These are phyloP conservation scores for Pythium dissotocum DNA, from an alignment of 352 stramenopile species.

Conservation along the genomic window DNA sequence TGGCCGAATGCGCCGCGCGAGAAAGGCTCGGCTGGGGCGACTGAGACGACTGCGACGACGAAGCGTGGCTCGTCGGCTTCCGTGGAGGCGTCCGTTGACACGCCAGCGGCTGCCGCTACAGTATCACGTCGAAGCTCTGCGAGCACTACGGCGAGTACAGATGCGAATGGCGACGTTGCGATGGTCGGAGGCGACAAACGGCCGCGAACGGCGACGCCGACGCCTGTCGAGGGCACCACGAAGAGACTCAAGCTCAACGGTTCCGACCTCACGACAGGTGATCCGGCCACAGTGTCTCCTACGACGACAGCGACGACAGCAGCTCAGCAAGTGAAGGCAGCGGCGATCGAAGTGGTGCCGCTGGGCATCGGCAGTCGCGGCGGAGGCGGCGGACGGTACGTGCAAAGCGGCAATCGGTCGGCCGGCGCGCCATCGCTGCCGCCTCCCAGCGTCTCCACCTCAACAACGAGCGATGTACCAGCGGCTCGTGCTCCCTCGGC, in stretches of 20 bases:
- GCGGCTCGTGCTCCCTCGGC: neutral
- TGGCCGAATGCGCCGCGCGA: conserved; percentile 29
- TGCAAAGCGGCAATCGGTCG: conserved; percentile 57
- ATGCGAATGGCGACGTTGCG: conserved; percentile 11
- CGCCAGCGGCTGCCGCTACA: neutral
- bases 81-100: neutral
- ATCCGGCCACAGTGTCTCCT: neutral
- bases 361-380: conserved; percentile 38
- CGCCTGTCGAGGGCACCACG: conserved; percentile 9
- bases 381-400: conserved; percentile 59
- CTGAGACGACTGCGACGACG: conserved; percentile 9
- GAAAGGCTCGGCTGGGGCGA: neutral
- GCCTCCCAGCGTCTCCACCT: conserved; percentile 16
- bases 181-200: conserved; percentile 28
- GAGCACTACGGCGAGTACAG: neutral
- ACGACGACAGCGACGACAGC: conserved; percentile 21
- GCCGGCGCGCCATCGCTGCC: conserved; percentile 6
- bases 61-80: conserved; percentile 2
- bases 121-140: neutral
- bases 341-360: conserved; percentile 52
- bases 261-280: neutral
- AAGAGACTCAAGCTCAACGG: conserved; percentile 11
- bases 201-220: conserved; percentile 18
- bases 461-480: neutral
- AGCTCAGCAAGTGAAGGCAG: conserved; percentile 39